phyloP scores from a whole-genome alignment of 2,329 filamentous ascomycete genomes.

The Epichloe sp. region DNA sequence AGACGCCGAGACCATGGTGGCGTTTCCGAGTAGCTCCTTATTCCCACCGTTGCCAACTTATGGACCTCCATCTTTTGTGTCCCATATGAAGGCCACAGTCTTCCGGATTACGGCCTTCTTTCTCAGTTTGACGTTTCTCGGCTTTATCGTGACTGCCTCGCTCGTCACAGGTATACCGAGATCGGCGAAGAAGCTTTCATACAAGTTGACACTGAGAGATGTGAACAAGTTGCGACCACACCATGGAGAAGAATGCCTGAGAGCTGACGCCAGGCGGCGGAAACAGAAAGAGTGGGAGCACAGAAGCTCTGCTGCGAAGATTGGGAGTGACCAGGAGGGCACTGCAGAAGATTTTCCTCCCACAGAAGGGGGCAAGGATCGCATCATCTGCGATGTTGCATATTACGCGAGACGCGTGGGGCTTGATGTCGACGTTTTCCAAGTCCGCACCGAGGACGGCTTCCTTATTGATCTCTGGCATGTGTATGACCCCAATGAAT shows the following conservation, averaged over 20 bases:
- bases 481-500: conserved; percentile 70
- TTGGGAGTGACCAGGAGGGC: conserved; percentile 29
- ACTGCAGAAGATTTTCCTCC: conserved; percentile 50
- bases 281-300: conserved; percentile 51
- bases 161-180: conserved; percentile 52
- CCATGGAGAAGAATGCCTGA: conserved; percentile 54
- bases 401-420: conserved; percentile 86
- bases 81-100: not conserved
- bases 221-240: conserved; percentile 53
- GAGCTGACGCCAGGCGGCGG: conserved; percentile 41
- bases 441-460: conserved; percentile 86
- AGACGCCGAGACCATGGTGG: not conserved
- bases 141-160: conserved; percentile 62
- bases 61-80: conserved; percentile 54
- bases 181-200: conserved; percentile 33
- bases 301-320: conserved; percentile 22
- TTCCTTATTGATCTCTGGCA: conserved; percentile 87
- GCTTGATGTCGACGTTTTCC: conserved; percentile 68
- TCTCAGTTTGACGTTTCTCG: conserved; percentile 67
- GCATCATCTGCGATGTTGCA: conserved; percentile 60
- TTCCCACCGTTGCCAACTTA: conserved; percentile 80
- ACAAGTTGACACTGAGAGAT: conserved; percentile 43
- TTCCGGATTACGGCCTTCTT: conserved; percentile 50
- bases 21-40: conserved; percentile 51
- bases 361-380: conserved; percentile 69